These are phyloP conservation scores for Candida frijolesensis DNA, from an alignment of 1,139 yeast genomes.

Conservation along the genomic window DNA sequence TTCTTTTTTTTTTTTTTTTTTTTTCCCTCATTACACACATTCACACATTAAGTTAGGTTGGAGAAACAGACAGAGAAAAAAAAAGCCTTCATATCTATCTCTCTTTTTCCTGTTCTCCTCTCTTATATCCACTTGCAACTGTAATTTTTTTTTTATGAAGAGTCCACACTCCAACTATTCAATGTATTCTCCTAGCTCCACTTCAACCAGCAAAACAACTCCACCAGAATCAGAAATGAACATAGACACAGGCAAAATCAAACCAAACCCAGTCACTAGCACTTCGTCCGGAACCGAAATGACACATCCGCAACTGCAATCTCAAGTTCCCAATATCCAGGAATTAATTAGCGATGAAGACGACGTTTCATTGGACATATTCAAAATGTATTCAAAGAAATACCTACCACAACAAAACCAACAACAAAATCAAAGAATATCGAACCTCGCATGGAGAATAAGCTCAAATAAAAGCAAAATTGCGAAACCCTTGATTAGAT, in stretches of 20 bases:
- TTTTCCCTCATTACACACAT: too few relatives aligned
- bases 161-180: background rate
- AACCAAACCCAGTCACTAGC: background rate
- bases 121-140: background rate
- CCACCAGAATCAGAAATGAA: slow-evolving; percentile 7
- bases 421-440: slow-evolving; percentile 40
- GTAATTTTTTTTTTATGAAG: background rate
- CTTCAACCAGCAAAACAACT: slow-evolving; percentile 6
- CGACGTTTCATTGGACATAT: slow-evolving; percentile 15
- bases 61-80: background rate
- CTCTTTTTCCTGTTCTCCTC: background rate
- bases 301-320: slow-evolving; percentile 5
- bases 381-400: slow-evolving; percentile 45
- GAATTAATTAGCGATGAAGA: slow-evolving; percentile 15
- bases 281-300: background rate
- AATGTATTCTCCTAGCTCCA: slow-evolving; percentile 4
- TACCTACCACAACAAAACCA: slow-evolving; percentile 32
- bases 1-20: too few relatives aligned
- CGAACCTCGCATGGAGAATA: slow-evolving; percentile 52
- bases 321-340: slow-evolving; percentile 10
- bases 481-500: slow-evolving; percentile 12
- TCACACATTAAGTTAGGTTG: background rate
- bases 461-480: slow-evolving; percentile 27
- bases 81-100: background rate
- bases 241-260: background rate